phyloP scores from a whole-genome alignment of 1,139 yeast species.

The Protomyces lactucae-debilis region DNA sequence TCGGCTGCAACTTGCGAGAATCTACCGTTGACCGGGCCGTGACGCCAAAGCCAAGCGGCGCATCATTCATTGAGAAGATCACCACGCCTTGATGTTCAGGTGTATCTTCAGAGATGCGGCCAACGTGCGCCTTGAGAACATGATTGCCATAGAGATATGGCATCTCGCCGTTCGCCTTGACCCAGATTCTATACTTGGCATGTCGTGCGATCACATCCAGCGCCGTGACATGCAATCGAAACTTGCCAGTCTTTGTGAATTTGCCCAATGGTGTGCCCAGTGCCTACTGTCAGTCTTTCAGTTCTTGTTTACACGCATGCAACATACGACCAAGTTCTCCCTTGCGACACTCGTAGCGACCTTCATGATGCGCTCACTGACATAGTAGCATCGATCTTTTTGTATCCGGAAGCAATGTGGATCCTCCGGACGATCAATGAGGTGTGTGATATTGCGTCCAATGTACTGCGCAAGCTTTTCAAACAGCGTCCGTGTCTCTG shows the following conservation, averaged over 20 bases:
- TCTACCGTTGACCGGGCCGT: slow-evolving; percentile 90
- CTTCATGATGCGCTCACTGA: slow-evolving; percentile 73
- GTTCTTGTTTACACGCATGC: background rate
- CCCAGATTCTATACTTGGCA: slow-evolving; percentile 94
- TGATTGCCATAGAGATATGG: slow-evolving; percentile 96
- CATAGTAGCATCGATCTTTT: slow-evolving; percentile 93
- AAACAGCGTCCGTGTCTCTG: slow-evolving; percentile 86
- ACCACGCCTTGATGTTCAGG: slow-evolving; percentile 98
- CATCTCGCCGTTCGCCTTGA: slow-evolving; percentile 96
- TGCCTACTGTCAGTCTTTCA: background rate
- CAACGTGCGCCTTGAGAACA: slow-evolving; percentile 91
- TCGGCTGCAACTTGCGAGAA: slow-evolving; percentile 82
- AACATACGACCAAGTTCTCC: slow-evolving; percentile 58
- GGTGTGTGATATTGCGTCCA: slow-evolving; percentile 84
- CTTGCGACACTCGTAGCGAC: slow-evolving; percentile 88
- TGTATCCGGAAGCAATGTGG: slow-evolving; percentile 94
- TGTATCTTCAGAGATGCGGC: slow-evolving; percentile 93
- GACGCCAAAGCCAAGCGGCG: slow-evolving; percentile 93
- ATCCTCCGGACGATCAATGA: slow-evolving; percentile 81
- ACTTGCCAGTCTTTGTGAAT: slow-evolving; percentile 95
- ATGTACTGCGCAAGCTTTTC: slow-evolving; percentile 94
- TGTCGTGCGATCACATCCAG: slow-evolving; percentile 74
- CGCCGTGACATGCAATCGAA: slow-evolving; percentile 90
- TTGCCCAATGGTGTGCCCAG: slow-evolving; percentile 72
- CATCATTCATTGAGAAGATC: slow-evolving; percentile 84